Base-by-base conservation (phyloP, 2,329 filamentous ascomycete species). In the Aspergillus ruber region DNA sequence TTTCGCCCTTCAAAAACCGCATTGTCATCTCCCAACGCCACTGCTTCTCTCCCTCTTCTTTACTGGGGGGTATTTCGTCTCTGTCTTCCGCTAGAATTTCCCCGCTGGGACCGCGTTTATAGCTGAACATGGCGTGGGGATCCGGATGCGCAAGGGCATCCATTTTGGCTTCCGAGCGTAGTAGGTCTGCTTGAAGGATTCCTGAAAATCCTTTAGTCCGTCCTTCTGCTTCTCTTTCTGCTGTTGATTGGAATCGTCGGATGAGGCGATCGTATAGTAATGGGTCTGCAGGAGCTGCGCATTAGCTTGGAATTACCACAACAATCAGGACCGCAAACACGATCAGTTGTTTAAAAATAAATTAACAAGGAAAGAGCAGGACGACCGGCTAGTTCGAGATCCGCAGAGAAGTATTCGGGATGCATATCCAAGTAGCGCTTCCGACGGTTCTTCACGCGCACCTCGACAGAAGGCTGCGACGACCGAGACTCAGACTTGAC, bases 251-350 rank as follows among this genome's bases (percentile, higher is more conserved):
- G 64, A 90, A 90, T 44, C 81, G 82, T 45, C 88, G 82, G 50
- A 95, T 80, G 20, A 94, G 76, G 45, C 81, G 79, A 65, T 94
- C 87, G 73, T 95, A 95, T 27, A 94, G 78, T 7, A 91, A 72
- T 1, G 89, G 88, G 68, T 93, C 87, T 77, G 62, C 46, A 52
- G 25, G 44, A 53, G 47, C 49, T 54, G 43, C 35, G 47, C 47
- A 47, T 68, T 66, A 68, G 64, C 61, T 27, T 42, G 17, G 43
- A 20, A 25, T 49, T 44, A 48, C 33, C 29, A 42, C 52, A 45
- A 41, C 43, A 40, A 43, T 40, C 44, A 45, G 49, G 45, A 53
- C 51, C 40, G 32, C 44, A 44, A 45, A 33, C 21, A 25, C 44
- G 23, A 51, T 57, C 49, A 58, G 54, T 45, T 54, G 50, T 21